Conservation (phyloP, 2,329 filamentous ascomycete genomes). For the Cladophialophora yegresii region DNA sequence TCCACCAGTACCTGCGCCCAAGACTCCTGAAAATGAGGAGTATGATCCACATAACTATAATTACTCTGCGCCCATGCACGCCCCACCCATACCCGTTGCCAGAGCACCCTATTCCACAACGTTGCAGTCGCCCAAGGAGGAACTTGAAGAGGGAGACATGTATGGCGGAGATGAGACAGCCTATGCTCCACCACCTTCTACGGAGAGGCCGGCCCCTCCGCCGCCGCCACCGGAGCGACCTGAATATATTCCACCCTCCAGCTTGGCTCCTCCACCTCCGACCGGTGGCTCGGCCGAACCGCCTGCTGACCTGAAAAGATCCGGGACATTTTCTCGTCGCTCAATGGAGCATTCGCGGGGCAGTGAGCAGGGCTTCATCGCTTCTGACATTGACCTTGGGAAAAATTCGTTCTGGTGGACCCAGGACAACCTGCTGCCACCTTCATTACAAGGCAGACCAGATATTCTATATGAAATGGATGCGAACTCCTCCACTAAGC, state of each 20-base stretch:
- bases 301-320: slow-evolving; percentile 63
- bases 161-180: slow-evolving; percentile 42
- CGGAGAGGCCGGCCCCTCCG: slow-evolving; percentile 39
- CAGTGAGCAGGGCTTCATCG: slow-evolving; percentile 79
- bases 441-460: slow-evolving; percentile 75
- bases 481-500: slow-evolving; percentile 69
- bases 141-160: slow-evolving; percentile 49
- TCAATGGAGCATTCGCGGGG: slow-evolving; percentile 77
- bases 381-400: slow-evolving; percentile 80
- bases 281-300: slow-evolving; percentile 66
- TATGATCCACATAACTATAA: slow-evolving; percentile 57
- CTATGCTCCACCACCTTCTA: slow-evolving; percentile 38
- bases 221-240: slow-evolving; percentile 54
- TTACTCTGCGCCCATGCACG: slow-evolving; percentile 47
- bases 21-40: slow-evolving; percentile 51
- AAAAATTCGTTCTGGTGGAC: slow-evolving; percentile 82
- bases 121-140: slow-evolving; percentile 38
- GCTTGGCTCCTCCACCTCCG: slow-evolving; percentile 45
- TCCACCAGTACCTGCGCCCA: slow-evolving; percentile 59
- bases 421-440: slow-evolving; percentile 74
- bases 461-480: slow-evolving; percentile 83
- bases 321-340: slow-evolving; percentile 52
- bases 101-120: slow-evolving; percentile 33
- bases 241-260: slow-evolving; percentile 52
- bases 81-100: slow-evolving; percentile 39